These are phyloP conservation scores for Phlebiopsis flavidoalba DNA, from an alignment of 768 basidiomycete genomes.

Conservation along the genomic window DNA sequence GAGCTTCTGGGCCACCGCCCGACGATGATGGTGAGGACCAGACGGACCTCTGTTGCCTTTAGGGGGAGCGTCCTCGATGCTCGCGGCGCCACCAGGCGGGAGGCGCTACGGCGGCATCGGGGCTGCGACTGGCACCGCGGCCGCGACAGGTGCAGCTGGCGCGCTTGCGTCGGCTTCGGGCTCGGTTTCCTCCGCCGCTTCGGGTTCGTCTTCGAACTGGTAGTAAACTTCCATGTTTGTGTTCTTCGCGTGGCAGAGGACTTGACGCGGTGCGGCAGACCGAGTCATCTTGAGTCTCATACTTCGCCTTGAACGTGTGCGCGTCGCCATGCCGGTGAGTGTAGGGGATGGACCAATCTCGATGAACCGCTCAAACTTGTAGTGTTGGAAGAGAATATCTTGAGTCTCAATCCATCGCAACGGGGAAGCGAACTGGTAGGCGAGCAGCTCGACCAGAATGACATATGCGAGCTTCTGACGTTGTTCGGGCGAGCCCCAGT, in stretches of 20 bases:
- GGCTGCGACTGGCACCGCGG: constrained; percentile 38
- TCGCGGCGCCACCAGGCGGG: constrained; percentile 58
- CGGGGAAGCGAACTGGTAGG: constrained; percentile 97
- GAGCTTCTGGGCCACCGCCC: constrained; percentile 96
- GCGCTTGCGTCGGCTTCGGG: constrained; percentile 26
- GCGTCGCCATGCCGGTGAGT: constrained; percentile 88
- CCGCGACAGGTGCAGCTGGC: constrained; percentile 33
- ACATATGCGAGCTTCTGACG: constrained; percentile 93
- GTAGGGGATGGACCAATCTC: constrained; percentile 97
- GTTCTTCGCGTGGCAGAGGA: constrained; percentile 94
- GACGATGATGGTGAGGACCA: constrained; percentile 24
- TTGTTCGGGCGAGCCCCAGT: constrained; percentile 76
- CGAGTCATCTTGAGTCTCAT: constrained; percentile 86
- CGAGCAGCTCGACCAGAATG: constrained; percentile 93
- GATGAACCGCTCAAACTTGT: constrained; percentile 87
- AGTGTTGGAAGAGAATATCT: constrained; percentile 84
- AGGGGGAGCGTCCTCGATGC: constrained; percentile 86
- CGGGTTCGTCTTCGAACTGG: constrained; percentile 85
- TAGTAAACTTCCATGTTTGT: constrained; percentile 96
- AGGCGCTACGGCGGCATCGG: constrained; percentile 37
- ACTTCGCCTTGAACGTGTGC: constrained; percentile 91
- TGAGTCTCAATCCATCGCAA: constrained; percentile 99
- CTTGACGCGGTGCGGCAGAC: constrained; percentile 68
- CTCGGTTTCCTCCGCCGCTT: constrained; percentile 38
- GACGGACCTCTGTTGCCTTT: constrained; percentile 86